Base-by-base conservation (phyloP, 129 eudicot genomes). In the Scalesia atractyloides region DNA sequence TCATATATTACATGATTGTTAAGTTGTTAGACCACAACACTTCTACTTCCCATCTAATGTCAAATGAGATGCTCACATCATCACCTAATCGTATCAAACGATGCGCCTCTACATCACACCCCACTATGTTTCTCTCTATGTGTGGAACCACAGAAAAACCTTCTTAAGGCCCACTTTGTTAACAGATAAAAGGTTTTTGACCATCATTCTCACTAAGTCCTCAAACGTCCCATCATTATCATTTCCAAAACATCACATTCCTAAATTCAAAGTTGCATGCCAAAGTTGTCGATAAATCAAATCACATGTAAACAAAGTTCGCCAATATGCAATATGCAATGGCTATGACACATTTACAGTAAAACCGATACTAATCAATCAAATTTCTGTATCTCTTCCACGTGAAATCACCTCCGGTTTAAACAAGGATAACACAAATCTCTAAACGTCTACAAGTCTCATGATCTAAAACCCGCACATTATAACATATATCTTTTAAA, bases 1-100 rank as follows among this genome's bases (percentile, higher is more conserved):
- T 26, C 18, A 12, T 1, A 7, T 16, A 11, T 30, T 48, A 9
- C 33, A 4, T 0, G 12, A 48, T 17, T 33, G 62, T 16, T 52
- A 19, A 33, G 16, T 9, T 50, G 12, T 13, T 7, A 1, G 11
- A 26, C 34, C 24, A 17, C 9, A 49, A 15, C n/a, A 30, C 20
- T 67, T 67, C 5, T 14, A 24, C 5, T 30, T 68, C 26, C 14
- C 63, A 57, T 76, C 70, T 15, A 69, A 60, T 10, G 34, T 9
- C 8, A n/a, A 17, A 60, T 2, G 20, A 48, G 13, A 44, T n/a
- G 11, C 60, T 14, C 22, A 3, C n/a, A 33, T 59, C 43, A 48
- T 44, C 30, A 34, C 17, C 14, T 68, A 68, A 9, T 14, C 13
- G n/a, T 33, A 30, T 43, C 4, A 1, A 4, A 18, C 48, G 48